Base-by-base conservation (phyloP, 2,329 filamentous ascomycete genomes). In the Fusarium odoratissimum region DNA sequence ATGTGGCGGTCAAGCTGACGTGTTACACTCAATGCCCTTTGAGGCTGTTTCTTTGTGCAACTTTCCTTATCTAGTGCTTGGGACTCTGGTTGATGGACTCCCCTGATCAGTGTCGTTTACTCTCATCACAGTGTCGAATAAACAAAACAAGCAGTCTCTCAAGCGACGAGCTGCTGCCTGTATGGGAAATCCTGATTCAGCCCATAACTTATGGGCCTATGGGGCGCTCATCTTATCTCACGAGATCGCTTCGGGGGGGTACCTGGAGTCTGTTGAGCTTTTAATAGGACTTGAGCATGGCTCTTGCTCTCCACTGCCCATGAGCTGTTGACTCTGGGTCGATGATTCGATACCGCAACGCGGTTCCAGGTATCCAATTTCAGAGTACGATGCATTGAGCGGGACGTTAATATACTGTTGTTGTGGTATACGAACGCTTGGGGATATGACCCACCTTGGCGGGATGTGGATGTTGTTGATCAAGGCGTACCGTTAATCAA, bases 1-100 rank as follows among this genome's bases (percentile, higher is more conserved):
- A 71, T 73, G 71, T 72, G 66, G 70, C 62, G 56, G 60, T 45
- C 62, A 49, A 68, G 67, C 72, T 66, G 55, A 67, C 65, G 67
- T 73, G 65, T 63, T 64, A 60, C 65, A 55, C 44, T 63, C 60
- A 64, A 37, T 49, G 17, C 49, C 59, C 49, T 66, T 60, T 57
- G 46, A 56, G 52, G 25, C 33, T 58, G 58, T 30, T 59, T 65
- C 38, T 64, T 64, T 71, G 68, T 67, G 62, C 62, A 35, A 61
- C 52, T 23, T 38, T 35, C 38, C 28, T 46, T 56, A 56, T 52
- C 35, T 67, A 23, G 30, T 62, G 21, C 17, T 16, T 33, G 8
- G 38, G 30, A 28, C 19, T 52, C 21, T 21, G 13, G 30, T 42
- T 55, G 37, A 38, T 38, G 28, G 28, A 16, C 13, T 17, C n/a